Conservation (phyloP, 2,329 filamentous ascomycete genomes). For the Aspergillus aculeatus region DNA sequence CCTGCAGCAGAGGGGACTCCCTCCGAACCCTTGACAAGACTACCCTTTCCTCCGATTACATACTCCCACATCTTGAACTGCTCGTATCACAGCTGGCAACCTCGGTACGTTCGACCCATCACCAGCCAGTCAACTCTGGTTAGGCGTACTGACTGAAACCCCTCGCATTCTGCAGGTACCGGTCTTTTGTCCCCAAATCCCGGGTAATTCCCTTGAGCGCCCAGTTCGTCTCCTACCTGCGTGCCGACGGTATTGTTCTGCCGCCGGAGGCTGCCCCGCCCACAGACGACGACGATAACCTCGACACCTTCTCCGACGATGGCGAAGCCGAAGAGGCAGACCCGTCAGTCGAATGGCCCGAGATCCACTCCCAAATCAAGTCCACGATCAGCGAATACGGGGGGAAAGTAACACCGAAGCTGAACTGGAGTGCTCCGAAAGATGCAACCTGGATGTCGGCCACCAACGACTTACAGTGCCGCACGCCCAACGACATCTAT, state of each 20-base stretch:
- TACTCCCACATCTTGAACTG: constrained; percentile 89
- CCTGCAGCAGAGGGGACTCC: constrained; percentile 13
- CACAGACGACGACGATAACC: constrained; percentile 44
- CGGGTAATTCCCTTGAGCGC: constrained; percentile 74
- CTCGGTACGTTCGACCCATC: constrained; percentile 53
- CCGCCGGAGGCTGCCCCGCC: constrained; percentile 47
- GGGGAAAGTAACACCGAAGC: constrained; percentile 83
- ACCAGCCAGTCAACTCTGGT: constrained; percentile 13
- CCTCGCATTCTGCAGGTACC: constrained; percentile 57
- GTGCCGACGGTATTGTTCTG: constrained; percentile 87
- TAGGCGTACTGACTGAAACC: not conserved
- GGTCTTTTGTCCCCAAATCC: constrained; percentile 78
- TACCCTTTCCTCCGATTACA: constrained; percentile 79
- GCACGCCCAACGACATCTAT: constrained; percentile 85
- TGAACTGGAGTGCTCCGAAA: constrained; percentile 97
- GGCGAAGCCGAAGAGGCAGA: constrained; percentile 60
- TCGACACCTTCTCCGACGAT: constrained; percentile 51
- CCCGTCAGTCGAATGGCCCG: constrained; percentile 58
- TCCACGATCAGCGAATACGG: constrained; percentile 76
- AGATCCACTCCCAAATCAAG: constrained; percentile 75
- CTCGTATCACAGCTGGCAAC: constrained; percentile 90
- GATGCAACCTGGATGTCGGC: constrained; percentile 88
- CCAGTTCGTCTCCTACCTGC: constrained; percentile 80
- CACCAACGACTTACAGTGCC: constrained; percentile 90
- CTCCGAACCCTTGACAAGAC: constrained; percentile 27